phyloP scores from a whole-genome alignment of 768 basidiomycete genomes.

The Piloderma croceum region DNA sequence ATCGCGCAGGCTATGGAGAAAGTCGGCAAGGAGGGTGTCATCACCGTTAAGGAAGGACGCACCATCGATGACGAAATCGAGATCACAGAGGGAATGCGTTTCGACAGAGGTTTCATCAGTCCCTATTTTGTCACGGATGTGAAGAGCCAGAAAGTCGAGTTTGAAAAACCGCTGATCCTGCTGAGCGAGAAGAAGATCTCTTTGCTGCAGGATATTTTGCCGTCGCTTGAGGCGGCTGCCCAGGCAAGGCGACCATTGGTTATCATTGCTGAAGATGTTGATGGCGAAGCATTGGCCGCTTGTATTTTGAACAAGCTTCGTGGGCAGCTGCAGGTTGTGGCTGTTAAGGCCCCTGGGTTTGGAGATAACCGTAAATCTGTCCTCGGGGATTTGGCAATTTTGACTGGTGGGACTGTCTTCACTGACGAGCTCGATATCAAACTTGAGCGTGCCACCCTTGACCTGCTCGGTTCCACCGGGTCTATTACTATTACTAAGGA shows the following conservation, averaged over 20 bases:
- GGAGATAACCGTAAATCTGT: too few relatives aligned
- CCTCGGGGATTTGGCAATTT: conserved; percentile 96
- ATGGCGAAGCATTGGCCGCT: conserved; percentile 95
- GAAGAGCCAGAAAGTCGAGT: conserved; percentile 92
- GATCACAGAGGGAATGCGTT: too few relatives aligned
- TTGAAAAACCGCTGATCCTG: conserved; percentile 93
- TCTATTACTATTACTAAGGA: too few relatives aligned
- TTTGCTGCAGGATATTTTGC: conserved; percentile 89
- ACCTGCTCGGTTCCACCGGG: too few relatives aligned
- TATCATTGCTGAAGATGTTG: conserved; percentile 96
- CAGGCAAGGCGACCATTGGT: conserved; percentile 81
- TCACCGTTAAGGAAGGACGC: conserved; percentile 98
- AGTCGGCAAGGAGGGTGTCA: conserved; percentile 99
- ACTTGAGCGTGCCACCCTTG: conserved; percentile 82
- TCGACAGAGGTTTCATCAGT: conserved; percentile 91
- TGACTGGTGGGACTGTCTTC: conserved; percentile 97
- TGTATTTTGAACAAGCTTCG: conserved; percentile 99
- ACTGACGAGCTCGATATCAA: conserved; percentile 96
- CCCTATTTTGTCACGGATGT: conserved; percentile 99
- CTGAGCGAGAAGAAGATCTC: conserved; percentile 99
- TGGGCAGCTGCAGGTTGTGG: conserved; percentile 89
- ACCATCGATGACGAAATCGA: conserved; percentile 98
- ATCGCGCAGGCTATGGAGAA: too few relatives aligned
- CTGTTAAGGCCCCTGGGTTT: conserved; percentile 98
- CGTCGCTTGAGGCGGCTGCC: conserved; percentile 73